Conservation (phyloP, 352 stramenopile species). For the Globisporangium okanoganense region DNA sequence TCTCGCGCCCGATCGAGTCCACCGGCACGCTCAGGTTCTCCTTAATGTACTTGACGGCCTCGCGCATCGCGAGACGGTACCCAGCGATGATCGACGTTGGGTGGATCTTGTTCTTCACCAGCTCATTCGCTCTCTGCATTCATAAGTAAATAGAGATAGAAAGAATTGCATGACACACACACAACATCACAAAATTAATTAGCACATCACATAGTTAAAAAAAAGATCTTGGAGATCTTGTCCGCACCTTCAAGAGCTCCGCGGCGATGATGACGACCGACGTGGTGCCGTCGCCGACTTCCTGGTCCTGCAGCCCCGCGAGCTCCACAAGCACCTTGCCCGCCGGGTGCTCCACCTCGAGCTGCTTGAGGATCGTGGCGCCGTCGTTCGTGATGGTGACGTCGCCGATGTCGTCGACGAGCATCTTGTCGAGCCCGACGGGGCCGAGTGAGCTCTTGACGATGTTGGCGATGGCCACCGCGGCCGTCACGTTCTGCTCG, state of each 20-base stretch:
- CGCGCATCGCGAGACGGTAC: slow-evolving; percentile 98
- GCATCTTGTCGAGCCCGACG: slow-evolving; percentile 99
- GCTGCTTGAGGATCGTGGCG: slow-evolving; percentile 99
- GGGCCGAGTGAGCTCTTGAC: slow-evolving; percentile 98
- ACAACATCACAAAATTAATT: slow-evolving; percentile 1
- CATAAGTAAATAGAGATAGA: background rate
- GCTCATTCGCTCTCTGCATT: slow-evolving; percentile 91
- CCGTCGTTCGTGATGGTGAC: slow-evolving; percentile 99
- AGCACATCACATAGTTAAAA: background rate
- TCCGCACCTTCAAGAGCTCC: slow-evolving; percentile 91
- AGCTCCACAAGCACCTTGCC: slow-evolving; percentile 98
- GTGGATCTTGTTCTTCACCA: slow-evolving; percentile 99
- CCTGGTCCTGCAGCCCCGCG: slow-evolving; percentile 97
- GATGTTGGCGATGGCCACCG: slow-evolving; percentile 99
- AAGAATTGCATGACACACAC: background rate
- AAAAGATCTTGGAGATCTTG: slow-evolving; percentile 18
- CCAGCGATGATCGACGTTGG: slow-evolving; percentile 98
- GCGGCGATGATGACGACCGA: slow-evolving; percentile 99
- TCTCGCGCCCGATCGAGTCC: slow-evolving; percentile 90
- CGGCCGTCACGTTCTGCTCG: slow-evolving; percentile 96
- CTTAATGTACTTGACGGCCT: slow-evolving; percentile 99
- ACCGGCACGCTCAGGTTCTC: slow-evolving; percentile 96
- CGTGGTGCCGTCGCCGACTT: slow-evolving; percentile 99
- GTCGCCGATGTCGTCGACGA: slow-evolving; percentile 98
- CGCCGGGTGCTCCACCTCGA: slow-evolving; percentile 99